Percentiles rank a stretch among this genome's conserved stretches.
phyloP scores from a whole-genome alignment of 768 basidiomycete species.

The Rhizopogon roseolus region DNA sequence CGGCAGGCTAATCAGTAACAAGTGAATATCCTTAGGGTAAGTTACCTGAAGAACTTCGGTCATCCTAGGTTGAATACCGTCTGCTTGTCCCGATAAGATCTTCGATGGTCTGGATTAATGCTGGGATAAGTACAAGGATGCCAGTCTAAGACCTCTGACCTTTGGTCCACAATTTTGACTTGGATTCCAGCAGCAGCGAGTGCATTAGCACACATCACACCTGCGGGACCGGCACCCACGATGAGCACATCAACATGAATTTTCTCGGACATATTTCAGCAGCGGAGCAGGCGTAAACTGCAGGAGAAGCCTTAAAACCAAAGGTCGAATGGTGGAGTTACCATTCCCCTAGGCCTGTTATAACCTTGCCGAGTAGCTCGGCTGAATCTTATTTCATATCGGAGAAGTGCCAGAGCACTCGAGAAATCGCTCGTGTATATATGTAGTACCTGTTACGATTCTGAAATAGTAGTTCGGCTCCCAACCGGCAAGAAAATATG shows the following conservation, averaged over 20 bases:
- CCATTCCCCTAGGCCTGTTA: too few species aligned
- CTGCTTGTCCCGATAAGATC: conserved; percentile 46
- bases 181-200: conserved; percentile 39
- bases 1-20: neutral
- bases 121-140: neutral
- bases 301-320: too few species aligned
- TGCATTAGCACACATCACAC: conserved; percentile 65
- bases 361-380: too few species aligned
- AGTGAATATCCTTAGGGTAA: too few species aligned
- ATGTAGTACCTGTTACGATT: too few species aligned
- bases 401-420: too few species aligned
- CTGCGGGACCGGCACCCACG: conserved; percentile 48
- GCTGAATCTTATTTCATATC: too few species aligned
- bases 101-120: conserved; percentile 28
- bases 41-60: conserved; percentile 47
- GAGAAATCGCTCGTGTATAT: too few species aligned
- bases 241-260: conserved; percentile 40
- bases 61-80: conserved; percentile 51
- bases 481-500: too few species aligned
- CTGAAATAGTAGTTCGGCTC: too few species aligned
- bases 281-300: too few species aligned
- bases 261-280: conserved; percentile 14
- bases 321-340: too few species aligned
- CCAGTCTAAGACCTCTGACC: conserved; percentile 21
- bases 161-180: conserved; percentile 44